phyloP scores from a whole-genome alignment of 2,329 filamentous ascomycete species.

The Penicillium expansum region DNA sequence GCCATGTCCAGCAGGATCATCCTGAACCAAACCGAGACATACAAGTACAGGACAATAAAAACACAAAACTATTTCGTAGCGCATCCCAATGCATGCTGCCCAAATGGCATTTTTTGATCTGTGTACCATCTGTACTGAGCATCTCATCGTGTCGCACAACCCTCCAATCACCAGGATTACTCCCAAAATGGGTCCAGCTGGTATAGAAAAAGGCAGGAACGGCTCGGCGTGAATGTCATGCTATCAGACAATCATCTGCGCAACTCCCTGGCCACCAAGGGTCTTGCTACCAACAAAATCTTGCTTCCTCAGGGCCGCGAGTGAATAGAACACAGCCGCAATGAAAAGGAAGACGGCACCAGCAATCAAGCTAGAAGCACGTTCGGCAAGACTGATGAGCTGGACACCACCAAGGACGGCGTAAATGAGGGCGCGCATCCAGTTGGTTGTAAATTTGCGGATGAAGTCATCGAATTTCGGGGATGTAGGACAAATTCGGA shows the following conservation, averaged over 20 bases:
- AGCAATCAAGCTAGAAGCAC: slow-evolving; percentile 73
- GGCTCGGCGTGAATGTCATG: not conserved
- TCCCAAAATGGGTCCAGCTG: not conserved
- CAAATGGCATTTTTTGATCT: slow-evolving; percentile 9
- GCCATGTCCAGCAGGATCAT: slow-evolving; percentile 5
- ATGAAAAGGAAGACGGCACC: slow-evolving; percentile 77
- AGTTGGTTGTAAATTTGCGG: slow-evolving; percentile 91
- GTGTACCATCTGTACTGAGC: slow-evolving; percentile 19
- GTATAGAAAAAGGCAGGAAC: slow-evolving; percentile 2
- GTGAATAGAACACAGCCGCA: slow-evolving; percentile 72
- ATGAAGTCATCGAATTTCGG: slow-evolving; percentile 83
- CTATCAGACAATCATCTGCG: slow-evolving; percentile 88
- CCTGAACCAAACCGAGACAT: slow-evolving; percentile 13
- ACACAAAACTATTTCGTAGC: slow-evolving; percentile 20
- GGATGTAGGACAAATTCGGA: slow-evolving; percentile 96
- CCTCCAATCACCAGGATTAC: not conserved
- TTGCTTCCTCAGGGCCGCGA: slow-evolving; percentile 46
- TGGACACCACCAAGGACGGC: slow-evolving; percentile 74
- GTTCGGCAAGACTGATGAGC: slow-evolving; percentile 71
- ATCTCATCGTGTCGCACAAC: slow-evolving; percentile 19
- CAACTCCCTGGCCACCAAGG: slow-evolving; percentile 85
- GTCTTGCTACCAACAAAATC: slow-evolving; percentile 74
- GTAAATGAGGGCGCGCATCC: slow-evolving; percentile 91
- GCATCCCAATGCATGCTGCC: slow-evolving; percentile 22
- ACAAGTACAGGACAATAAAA: slow-evolving; percentile 23